Percentiles rank a stretch among this genome's conserved stretches.
Conservation (phyloP, 805 yeast genomes). For the Maudiozyma barnettii region DNA sequence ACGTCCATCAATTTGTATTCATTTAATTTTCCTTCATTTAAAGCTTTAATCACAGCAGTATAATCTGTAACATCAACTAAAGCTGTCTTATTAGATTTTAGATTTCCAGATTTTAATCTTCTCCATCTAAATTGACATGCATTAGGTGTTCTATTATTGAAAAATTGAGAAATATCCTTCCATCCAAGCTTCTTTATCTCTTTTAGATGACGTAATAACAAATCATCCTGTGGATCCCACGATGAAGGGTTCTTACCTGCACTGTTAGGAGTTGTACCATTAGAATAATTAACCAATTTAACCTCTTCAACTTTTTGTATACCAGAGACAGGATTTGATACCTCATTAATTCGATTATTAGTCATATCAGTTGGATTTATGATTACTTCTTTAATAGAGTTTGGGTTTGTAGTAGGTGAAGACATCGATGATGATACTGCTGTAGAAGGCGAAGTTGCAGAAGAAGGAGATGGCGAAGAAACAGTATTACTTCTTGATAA, state of each 20-base stretch:
- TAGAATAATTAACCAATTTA: too few species aligned
- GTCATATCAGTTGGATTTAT: background rate
- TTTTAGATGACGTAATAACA: conserved; percentile 61
- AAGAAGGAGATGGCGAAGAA: background rate
- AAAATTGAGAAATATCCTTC: conserved; percentile 77
- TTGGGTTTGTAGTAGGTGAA: background rate
- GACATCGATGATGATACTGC: background rate
- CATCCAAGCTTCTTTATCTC: conserved; percentile 80
- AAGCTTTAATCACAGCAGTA: conserved; percentile 1
- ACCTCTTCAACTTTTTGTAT: too few species aligned
- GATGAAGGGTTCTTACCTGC: conserved; percentile 41
- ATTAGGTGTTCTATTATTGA: conserved; percentile 73
- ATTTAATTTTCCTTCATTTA: conserved; percentile 2
- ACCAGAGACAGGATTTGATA: too few species aligned
- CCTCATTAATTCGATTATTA: too few species aligned
- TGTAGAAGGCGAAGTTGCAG: background rate
- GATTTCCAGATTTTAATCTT: conserved; percentile 42
- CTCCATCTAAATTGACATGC: conserved; percentile 91
- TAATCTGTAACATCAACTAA: conserved; percentile 7
- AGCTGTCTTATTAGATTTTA: conserved; percentile 30
- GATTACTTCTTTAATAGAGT: background rate
- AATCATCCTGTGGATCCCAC: conserved; percentile 76
- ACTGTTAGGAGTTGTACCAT: background rate
- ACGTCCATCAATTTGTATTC: background rate
- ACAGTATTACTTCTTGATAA: background rate